Percentiles rank a stretch among this genome's conserved stretches.
phyloP scores from a whole-genome alignment of 441 rosid genomes.

The Euphorbia neoarborescens region DNA sequence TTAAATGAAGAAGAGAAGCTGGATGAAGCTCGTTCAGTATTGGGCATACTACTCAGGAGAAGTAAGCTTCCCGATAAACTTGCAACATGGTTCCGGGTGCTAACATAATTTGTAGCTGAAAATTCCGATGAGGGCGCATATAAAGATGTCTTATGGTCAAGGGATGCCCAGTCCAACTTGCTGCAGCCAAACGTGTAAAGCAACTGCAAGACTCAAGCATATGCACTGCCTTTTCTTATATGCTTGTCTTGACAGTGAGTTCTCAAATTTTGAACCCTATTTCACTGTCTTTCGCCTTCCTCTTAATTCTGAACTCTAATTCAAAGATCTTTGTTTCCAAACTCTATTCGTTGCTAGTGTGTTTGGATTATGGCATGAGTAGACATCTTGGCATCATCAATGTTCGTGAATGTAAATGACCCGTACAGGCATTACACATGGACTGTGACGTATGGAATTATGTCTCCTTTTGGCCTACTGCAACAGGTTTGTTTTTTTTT shows the following conservation, averaged over 20 bases:
- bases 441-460: slow-evolving; percentile 14
- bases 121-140: background rate
- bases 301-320: no score
- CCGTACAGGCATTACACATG: slow-evolving; percentile 18
- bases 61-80: slow-evolving; percentile 22
- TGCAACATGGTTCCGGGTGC: background rate
- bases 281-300: no score
- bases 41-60: slow-evolving; percentile 31
- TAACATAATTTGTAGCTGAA: background rate
- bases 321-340: no score
- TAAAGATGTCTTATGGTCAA: no score
- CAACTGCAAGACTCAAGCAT: no score
- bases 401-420: slow-evolving; percentile 6
- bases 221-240: no score
- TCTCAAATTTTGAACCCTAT: no score
- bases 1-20: slow-evolving; percentile 38
- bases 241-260: no score
- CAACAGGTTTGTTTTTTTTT: slow-evolving; percentile 13
- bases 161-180: background rate
- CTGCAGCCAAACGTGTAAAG: background rate
- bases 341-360: no score
- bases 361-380: no score
- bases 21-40: slow-evolving; percentile 24
- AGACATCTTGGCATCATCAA: no score
- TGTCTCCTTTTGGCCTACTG: slow-evolving; percentile 11